These are phyloP conservation scores for Saccharomycopsis oosterbeekiorum DNA, from an alignment of 805 yeast genomes.

Conservation along the genomic window DNA sequence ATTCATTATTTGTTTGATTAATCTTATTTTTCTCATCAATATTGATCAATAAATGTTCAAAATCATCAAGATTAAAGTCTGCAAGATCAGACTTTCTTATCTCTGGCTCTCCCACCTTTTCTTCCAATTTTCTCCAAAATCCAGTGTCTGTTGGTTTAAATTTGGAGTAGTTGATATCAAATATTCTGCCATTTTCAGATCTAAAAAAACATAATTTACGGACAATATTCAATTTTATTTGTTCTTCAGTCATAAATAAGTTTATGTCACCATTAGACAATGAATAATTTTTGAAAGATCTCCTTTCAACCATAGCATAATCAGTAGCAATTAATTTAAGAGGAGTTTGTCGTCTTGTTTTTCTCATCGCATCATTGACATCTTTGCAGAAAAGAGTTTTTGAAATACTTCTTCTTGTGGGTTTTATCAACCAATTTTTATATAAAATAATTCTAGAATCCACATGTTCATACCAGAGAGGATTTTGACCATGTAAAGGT, in stretches of 20 bases:
- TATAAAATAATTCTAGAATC: slow-evolving; percentile 14
- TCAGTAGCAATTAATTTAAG: background rate
- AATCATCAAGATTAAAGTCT: background rate
- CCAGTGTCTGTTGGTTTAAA: background rate
- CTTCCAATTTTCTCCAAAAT: background rate
- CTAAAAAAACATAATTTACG: background rate
- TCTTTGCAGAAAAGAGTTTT: background rate
- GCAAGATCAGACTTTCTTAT: background rate
- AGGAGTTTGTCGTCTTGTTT: background rate
- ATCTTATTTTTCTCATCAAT: background rate
- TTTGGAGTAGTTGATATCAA: background rate
- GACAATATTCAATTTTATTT: background rate
- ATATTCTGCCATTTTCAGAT: background rate
- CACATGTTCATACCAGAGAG: slow-evolving; percentile 13
- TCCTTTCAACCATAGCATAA: slow-evolving; percentile 15
- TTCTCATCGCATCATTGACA: background rate
- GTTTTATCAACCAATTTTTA: slow-evolving; percentile 12
- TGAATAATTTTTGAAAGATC: background rate
- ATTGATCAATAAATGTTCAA: background rate
- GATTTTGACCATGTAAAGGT: slow-evolving; percentile 8
- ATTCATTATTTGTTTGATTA: background rate
- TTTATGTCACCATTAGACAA: background rate
- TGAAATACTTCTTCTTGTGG: background rate
- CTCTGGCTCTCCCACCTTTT: background rate
- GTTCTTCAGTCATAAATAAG: background rate